Evolutionary conservation across 1,284 basidiomycete genomes (phyloP).

Genomic region (Ceratobasidium sp.): DNA sequence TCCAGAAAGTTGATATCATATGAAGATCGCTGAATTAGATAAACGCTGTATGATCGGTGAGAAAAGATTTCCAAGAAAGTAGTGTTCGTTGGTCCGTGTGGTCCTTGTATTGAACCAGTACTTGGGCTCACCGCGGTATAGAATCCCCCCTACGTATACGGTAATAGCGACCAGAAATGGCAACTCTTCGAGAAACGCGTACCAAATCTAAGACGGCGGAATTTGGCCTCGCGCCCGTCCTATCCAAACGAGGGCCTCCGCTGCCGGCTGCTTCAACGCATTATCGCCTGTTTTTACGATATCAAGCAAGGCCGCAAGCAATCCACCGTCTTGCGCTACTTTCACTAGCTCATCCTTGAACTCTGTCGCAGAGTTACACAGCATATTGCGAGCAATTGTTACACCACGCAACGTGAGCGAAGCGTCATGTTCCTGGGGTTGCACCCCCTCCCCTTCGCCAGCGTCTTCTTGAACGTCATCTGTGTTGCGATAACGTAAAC

Average conservation of each 20-base stretch:
- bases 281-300: slow-evolving; percentile 21
- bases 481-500: neutral
- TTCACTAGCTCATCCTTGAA: slow-evolving; percentile 20
- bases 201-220: slow-evolving; percentile 27
- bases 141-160: neutral
- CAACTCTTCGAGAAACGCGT: neutral
- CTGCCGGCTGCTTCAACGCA: slow-evolving; percentile 20
- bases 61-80: slow-evolving; percentile 6
- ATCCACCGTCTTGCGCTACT: slow-evolving; percentile 21
- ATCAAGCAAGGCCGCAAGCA: slow-evolving; percentile 22
- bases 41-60: neutral
- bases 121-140: neutral
- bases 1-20: neutral
- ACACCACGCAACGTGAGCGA: slow-evolving; percentile 39
- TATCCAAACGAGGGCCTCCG: slow-evolving; percentile 38
- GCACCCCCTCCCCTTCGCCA: slow-evolving; percentile 8
- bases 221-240: slow-evolving; percentile 40
- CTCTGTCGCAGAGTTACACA: slow-evolving; percentile 12
- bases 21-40: neutral
- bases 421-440: slow-evolving; percentile 34
- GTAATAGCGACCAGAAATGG: neutral
- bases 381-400: slow-evolving; percentile 37
- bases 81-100: no score
- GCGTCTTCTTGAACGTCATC: slow-evolving; percentile 22
- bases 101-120: neutral